Evolutionary conservation across 1,139 yeast genomes (phyloP).

Genomic region (Diutina scorzettiae): DNA sequence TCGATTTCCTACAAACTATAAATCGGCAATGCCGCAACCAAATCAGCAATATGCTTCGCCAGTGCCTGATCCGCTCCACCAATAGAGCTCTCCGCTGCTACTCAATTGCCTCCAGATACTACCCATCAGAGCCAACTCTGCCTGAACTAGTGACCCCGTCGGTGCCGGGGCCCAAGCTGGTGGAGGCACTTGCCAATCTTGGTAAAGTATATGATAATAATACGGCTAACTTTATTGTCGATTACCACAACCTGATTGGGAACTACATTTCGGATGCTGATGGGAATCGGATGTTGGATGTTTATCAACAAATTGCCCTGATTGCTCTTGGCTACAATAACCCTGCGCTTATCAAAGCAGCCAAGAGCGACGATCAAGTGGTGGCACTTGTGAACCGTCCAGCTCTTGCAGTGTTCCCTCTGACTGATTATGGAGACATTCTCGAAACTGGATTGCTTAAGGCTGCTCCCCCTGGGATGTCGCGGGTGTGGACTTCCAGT

Average conservation of each 20-base stretch:
- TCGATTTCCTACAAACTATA: constrained; percentile 3
- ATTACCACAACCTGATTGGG: constrained; percentile 54
- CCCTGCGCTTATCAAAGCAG: constrained; percentile 52
- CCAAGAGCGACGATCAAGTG: constrained; percentile 54
- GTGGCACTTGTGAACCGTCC: constrained; percentile 62
- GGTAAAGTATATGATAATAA: constrained; percentile 51
- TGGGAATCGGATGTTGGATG: constrained; percentile 51
- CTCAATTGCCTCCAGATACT: constrained; percentile 17
- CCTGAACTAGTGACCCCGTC: constrained; percentile 36
- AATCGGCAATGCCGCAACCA: not conserved
- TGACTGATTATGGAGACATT: constrained; percentile 38
- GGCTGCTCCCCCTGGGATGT: constrained; percentile 61
- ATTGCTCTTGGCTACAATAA: constrained; percentile 68
- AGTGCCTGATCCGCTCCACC: too few relatives aligned
- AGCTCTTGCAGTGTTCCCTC: constrained; percentile 66
- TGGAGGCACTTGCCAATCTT: constrained; percentile 33
- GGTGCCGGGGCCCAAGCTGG: constrained; percentile 54
- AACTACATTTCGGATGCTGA: constrained; percentile 64
- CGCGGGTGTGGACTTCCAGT: constrained; percentile 56
- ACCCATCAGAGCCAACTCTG: constrained; percentile 40
- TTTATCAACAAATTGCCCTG: constrained; percentile 64
- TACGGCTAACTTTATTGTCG: constrained; percentile 59
- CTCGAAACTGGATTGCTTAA: constrained; percentile 44
- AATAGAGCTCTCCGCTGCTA: not conserved
- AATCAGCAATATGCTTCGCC: not conserved